Percentiles rank a stretch among this genome's conserved stretches.
Evolutionary conservation across 179 eudicot species (phyloP).

Genomic region (Actinidia chinensis): DNA sequence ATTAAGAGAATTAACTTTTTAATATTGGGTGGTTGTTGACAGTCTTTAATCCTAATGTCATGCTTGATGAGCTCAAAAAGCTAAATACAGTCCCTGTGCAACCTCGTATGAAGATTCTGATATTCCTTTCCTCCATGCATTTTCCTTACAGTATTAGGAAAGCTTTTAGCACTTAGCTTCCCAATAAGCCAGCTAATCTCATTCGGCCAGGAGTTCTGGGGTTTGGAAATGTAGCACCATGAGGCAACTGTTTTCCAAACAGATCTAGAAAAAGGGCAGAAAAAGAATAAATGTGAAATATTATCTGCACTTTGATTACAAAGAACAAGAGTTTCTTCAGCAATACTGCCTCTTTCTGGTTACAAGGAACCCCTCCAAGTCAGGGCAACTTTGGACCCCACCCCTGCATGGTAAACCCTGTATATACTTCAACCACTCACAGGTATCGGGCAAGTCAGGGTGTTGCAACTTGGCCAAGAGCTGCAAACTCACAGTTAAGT

Average conservation of each 20-base stretch:
- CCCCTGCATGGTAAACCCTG: too few species aligned
- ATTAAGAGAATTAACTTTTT: neutral
- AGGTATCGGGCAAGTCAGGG: too few species aligned
- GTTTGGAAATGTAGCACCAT: neutral
- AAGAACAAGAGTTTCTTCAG: neutral
- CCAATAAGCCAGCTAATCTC: neutral
- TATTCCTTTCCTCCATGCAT: neutral
- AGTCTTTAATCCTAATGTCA: neutral
- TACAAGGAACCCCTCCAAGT: too few species aligned
- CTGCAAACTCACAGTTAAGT: neutral
- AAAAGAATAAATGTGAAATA: neutral
- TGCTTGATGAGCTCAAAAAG: neutral
- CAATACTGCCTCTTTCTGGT: neutral
- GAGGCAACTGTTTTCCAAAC: constrained; percentile 1
- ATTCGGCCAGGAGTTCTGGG: neutral
- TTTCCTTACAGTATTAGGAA: neutral
- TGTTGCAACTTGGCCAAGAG: neutral
- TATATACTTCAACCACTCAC: too few species aligned
- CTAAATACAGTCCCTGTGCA: neutral
- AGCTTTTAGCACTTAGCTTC: neutral
- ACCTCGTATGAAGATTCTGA: neutral
- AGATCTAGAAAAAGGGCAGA: neutral
- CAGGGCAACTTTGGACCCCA: too few species aligned
- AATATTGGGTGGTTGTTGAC: neutral
- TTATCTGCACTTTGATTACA: neutral